A percentile compares a stretch with the other conserved stretches of the same genome.
Conservation (phyloP, 2,329 filamentous ascomycete species). For the Nectriaceae sp. region DNA sequence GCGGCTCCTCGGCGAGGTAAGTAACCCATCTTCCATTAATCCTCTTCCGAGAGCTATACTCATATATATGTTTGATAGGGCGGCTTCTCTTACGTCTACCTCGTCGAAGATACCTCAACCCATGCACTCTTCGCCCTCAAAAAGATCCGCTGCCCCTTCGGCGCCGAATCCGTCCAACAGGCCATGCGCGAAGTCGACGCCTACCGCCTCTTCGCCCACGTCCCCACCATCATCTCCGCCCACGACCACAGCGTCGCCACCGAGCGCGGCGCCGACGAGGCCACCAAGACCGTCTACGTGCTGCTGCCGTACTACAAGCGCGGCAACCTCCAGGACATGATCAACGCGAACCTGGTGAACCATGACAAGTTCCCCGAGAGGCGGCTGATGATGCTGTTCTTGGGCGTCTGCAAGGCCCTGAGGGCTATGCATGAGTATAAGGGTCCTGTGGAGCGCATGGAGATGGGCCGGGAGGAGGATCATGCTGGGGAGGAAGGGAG, state of each 20-base stretch:
- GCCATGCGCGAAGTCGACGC: conserved; percentile 97
- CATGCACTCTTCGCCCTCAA: conserved; percentile 91
- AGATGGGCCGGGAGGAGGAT: conserved; percentile 48
- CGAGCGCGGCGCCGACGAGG: conserved; percentile 64
- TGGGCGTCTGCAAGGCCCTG: conserved; percentile 87
- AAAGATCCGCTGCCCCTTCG: conserved; percentile 98
- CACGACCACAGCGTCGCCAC: conserved; percentile 81
- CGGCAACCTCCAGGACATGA: conserved; percentile 95
- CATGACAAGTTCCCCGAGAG: conserved; percentile 87
- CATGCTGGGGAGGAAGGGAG: conserved; percentile 32
- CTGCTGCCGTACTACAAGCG: conserved; percentile 92
- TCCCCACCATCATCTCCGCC: conserved; percentile 83
- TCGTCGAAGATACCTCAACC: conserved; percentile 86
- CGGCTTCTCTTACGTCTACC: conserved; percentile 98
- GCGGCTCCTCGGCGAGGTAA: conserved; percentile 86
- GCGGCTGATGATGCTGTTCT: conserved; percentile 83
- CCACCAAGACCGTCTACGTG: conserved; percentile 92
- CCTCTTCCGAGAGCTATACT: not conserved
- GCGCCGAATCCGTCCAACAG: conserved; percentile 90
- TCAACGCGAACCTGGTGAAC: conserved; percentile 98
- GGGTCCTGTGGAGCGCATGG: conserved; percentile 51
- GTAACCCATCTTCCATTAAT: conserved; percentile 18
- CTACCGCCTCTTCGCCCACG: conserved; percentile 83
- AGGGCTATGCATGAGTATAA: conserved; percentile 90
- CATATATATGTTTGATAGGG: conserved; percentile 58